Evolutionary conservation across 1,284 basidiomycete species (phyloP).

Genomic region (Mycena citricolor): DNA sequence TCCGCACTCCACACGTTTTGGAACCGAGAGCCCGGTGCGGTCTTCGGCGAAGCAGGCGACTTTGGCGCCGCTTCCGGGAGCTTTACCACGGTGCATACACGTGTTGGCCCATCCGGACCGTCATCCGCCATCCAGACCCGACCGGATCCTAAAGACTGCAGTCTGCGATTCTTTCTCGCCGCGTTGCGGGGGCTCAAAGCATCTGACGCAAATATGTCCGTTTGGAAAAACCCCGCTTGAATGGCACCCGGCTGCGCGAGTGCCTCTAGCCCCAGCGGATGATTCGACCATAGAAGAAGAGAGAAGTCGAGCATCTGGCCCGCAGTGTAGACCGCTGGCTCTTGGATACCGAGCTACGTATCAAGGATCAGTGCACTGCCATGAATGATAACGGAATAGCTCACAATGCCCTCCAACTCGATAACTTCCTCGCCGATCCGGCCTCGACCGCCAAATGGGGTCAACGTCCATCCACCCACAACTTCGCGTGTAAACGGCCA

Average conservation of each 20-base stretch:
- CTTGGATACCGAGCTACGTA: constrained; percentile 11
- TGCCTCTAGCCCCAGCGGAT: constrained; percentile 17
- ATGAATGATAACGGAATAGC: not conserved
- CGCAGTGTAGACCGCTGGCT: constrained; percentile 16
- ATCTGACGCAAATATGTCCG: constrained; percentile 17
- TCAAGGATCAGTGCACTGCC: not conserved
- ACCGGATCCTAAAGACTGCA: constrained; percentile 9
- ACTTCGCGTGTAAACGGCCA: constrained; percentile 20
- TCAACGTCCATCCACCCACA: constrained; percentile 21
- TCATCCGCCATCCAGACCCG: constrained; percentile 17
- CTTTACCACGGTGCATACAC: constrained; percentile 2
- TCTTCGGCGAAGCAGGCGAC: constrained; percentile 2
- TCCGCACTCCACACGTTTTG: constrained; percentile 8
- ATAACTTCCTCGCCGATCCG: constrained; percentile 18
- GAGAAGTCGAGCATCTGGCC: constrained; percentile 15
- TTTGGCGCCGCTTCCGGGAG: constrained; percentile 8
- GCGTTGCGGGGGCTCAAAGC: constrained; percentile 16
- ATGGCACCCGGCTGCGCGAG: constrained; percentile 16
- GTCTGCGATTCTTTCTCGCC: constrained; percentile 15
- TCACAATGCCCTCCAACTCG: constrained; percentile 20
- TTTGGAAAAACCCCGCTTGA: constrained; percentile 16
- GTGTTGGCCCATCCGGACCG: constrained; percentile 6
- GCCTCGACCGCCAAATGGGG: constrained; percentile 20
- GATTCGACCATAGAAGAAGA: constrained; percentile 13
- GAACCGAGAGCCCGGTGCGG: constrained; percentile 12